Evolutionary conservation across 805 yeast genomes (phyloP), one percentile per base, ranked within the genome.

Genomic region (Nakazawaea ambrosiae): DNA sequence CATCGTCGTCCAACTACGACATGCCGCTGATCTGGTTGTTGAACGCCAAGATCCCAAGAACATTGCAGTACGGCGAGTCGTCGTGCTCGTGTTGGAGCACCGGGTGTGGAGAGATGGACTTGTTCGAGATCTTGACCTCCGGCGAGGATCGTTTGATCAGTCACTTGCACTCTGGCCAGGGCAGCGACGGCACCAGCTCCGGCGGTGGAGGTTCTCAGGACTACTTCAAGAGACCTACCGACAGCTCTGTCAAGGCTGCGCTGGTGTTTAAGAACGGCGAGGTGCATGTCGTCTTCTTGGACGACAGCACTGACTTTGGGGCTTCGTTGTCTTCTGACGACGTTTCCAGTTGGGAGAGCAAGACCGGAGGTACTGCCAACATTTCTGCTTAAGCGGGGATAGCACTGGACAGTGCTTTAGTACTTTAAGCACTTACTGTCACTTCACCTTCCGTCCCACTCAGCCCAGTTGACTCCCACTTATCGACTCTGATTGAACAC

Each of bases 11-110:
- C 53, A 88, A 89, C 71, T 71, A 72, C 54, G 97, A 92, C 62
- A 90, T 92, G 97, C 98, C 98, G 49, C 97, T 98, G 45, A 74
- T 89, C 51, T 89, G 97, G 97, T 68, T 89, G 61, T 76, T 89
- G 60, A 89, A 89, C 61, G 96, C 96, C 45, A 84, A 85, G 70
- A 81, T 89, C 56, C 96, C 98, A 65, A 86, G 98, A 73, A 89
- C 97, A 49, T 65, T 80, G 54, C 97, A 92, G 68, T 92, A 92
- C 65, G 97, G 97, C 60, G 67, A 68, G 43, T 58, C 79, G 19
- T 58, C 73, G 16, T 92, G 97, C 71, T 87, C 97, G 26, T 92
- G 98, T 75, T 92, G 98, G 98, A 53, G 74, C 37, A 73, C 95
- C 39, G 97, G 97, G 45, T 92, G 98, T 68, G 98, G 98, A 68